These are phyloP conservation scores for Xylaria sp. DNA, from an alignment of 2,329 filamentous ascomycete species.

Conservation along the genomic window DNA sequence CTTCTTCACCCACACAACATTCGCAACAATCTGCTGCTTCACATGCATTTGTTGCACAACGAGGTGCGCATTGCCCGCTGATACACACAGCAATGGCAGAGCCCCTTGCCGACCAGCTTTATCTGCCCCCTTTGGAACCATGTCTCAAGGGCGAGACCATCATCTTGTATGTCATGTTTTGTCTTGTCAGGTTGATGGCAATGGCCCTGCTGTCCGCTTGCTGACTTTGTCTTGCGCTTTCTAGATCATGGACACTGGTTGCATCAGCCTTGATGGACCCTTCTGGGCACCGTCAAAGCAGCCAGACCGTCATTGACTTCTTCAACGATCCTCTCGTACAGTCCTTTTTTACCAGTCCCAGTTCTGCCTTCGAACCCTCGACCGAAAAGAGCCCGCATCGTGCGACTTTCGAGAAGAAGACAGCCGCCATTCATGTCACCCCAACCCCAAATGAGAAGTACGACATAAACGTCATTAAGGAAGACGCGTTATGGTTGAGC, in stretches of 20 bases:
- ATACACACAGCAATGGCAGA: conserved; percentile 72
- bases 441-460: conserved; percentile 73
- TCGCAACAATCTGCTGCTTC: conserved; percentile 37
- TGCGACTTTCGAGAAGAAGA: conserved; percentile 82
- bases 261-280: conserved; percentile 66
- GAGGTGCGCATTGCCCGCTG: conserved; percentile 53
- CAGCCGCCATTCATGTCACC: conserved; percentile 84
- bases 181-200: not conserved
- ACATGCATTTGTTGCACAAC: conserved; percentile 47
- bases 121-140: conserved; percentile 85
- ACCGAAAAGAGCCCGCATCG: conserved; percentile 67
- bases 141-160: conserved; percentile 83
- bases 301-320: conserved; percentile 71
- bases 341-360: conserved; percentile 73
- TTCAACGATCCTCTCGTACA: conserved; percentile 75
- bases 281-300: conserved; percentile 64
- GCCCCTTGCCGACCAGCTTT: conserved; percentile 73
- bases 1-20: conserved; percentile 20
- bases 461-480: conserved; percentile 82
- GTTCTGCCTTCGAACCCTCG: conserved; percentile 72
- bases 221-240: conserved; percentile 39
- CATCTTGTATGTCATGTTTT: conserved; percentile 72
- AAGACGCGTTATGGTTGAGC: conserved; percentile 87
- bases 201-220: conserved; percentile 2
- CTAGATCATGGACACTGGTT: conserved; percentile 70